phyloP scores from a whole-genome alignment of 257 asterid species.

The Eustoma russellianum region DNA sequence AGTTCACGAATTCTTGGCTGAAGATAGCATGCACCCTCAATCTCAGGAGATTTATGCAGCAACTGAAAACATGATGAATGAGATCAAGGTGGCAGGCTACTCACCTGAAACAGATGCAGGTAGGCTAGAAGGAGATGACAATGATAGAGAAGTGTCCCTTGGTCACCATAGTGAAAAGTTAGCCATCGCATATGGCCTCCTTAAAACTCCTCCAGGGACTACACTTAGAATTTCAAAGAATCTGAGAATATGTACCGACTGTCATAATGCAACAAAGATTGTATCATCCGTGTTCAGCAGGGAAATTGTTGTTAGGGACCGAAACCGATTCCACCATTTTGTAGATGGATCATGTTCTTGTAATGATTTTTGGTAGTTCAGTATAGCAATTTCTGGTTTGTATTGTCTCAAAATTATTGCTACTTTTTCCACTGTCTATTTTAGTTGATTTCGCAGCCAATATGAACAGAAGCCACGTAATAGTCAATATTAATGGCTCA shows the following conservation, averaged over 20 bases:
- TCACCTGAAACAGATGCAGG: conserved; percentile 24
- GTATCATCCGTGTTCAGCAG: conserved; percentile 25
- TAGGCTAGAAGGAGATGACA: conserved; percentile 35
- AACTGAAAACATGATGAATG: conserved; percentile 17
- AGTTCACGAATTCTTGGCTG: conserved; percentile 39
- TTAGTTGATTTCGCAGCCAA: too few relatives aligned
- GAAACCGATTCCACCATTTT: conserved; percentile 45
- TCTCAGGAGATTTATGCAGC: conserved; percentile 19
- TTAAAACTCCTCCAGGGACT: conserved; percentile 22
- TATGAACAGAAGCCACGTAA: too few relatives aligned
- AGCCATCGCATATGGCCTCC: conserved; percentile 40
- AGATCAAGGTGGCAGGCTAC: conserved; percentile 39
- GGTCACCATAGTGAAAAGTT: conserved; percentile 51
- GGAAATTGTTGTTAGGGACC: conserved; percentile 38
- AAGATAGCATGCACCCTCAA: conserved; percentile 26
- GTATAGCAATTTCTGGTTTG: too few relatives aligned
- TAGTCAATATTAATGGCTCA: too few relatives aligned
- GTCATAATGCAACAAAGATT: conserved; percentile 33
- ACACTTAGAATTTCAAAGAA: conserved; percentile 33
- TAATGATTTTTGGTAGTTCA: conserved; percentile 41
- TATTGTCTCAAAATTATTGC: too few relatives aligned
- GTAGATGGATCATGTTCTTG: conserved; percentile 41
- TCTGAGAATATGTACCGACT: conserved; percentile 41
- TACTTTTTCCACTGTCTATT: too few relatives aligned
- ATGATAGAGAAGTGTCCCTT: conserved; percentile 29